phyloP scores from a whole-genome alignment of 371 early-diverging fungal genomes.

The Apophysomyces trapeziformis region DNA sequence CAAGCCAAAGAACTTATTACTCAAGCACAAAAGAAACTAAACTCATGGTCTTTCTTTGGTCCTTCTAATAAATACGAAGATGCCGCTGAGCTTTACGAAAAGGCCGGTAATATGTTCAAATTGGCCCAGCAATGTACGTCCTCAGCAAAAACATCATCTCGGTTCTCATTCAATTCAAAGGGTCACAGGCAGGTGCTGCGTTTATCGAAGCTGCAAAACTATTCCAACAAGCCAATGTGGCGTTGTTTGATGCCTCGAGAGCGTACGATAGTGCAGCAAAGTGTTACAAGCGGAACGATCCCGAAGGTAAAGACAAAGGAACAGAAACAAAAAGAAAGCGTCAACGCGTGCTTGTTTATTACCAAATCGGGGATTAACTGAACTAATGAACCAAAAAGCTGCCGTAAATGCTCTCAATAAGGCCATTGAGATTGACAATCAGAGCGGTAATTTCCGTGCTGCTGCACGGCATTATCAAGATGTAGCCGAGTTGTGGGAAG shows the following conservation, averaged over 20 bases:
- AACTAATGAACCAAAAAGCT: slow-evolving; percentile 44
- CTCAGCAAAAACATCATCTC: slow-evolving; percentile 1
- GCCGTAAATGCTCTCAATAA: slow-evolving; percentile 75
- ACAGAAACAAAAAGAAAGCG: background rate
- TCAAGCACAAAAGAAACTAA: slow-evolving; percentile 78
- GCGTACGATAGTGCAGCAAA: slow-evolving; percentile 89
- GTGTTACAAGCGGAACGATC: slow-evolving; percentile 82
- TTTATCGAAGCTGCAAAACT: slow-evolving; percentile 80
- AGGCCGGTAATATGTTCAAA: slow-evolving; percentile 92
- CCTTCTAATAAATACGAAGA: slow-evolving; percentile 84
- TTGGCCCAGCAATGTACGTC: slow-evolving; percentile 83
- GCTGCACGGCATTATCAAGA: slow-evolving; percentile 95
- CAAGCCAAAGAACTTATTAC: slow-evolving; percentile 72
- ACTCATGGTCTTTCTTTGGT: slow-evolving; percentile 79
- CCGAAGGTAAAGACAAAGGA: slow-evolving; percentile 62
- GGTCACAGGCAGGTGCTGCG: slow-evolving; percentile 93
- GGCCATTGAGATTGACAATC: slow-evolving; percentile 82
- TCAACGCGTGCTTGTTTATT: too few relatives aligned
- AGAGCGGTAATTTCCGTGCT: slow-evolving; percentile 86
- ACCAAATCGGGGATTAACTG: background rate
- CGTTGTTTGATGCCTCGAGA: slow-evolving; percentile 60
- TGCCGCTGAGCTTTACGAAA: slow-evolving; percentile 89
- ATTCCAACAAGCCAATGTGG: slow-evolving; percentile 65
- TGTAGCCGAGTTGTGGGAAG: slow-evolving; percentile 90
- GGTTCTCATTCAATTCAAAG: slow-evolving; percentile 35